These are phyloP conservation scores for Aspergillus transmontanensis DNA, from an alignment of 2,329 filamentous ascomycete species.

Conservation along the genomic window DNA sequence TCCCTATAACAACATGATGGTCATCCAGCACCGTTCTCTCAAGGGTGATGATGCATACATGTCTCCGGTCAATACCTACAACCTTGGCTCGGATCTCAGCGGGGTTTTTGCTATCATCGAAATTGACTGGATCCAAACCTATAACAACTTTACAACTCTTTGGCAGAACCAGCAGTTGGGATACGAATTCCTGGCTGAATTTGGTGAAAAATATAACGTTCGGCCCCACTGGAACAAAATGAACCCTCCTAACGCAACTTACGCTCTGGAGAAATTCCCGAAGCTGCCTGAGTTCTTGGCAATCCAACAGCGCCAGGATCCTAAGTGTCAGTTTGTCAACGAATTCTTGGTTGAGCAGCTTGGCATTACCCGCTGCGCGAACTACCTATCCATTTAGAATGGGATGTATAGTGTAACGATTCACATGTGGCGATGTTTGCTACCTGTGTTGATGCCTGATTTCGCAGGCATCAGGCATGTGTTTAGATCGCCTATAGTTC, in stretches of 20 bases:
- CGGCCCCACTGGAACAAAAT: constrained; percentile 25
- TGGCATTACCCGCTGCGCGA: constrained; percentile 17
- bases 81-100: constrained; percentile 15
- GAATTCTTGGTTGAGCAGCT: constrained; percentile 21
- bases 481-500: too few relatives aligned
- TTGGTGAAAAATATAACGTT: constrained; percentile 19
- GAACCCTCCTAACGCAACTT: constrained; percentile 12
- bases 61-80: constrained; percentile 24
- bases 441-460: too few relatives aligned
- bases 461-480: too few relatives aligned
- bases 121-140: constrained; percentile 20
- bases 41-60: constrained; percentile 23
- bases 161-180: constrained; percentile 16
- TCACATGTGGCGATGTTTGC: too few relatives aligned
- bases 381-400: too few relatives aligned
- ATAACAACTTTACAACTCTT: constrained; percentile 18
- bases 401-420: too few relatives aligned
- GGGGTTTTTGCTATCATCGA: constrained; percentile 22
- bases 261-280: constrained; percentile 12
- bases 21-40: constrained; percentile 16
- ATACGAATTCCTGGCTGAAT: constrained; percentile 16
- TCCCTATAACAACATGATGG: constrained; percentile 16
- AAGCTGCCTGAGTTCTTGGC: constrained; percentile 20
- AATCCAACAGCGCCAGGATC: constrained; percentile 20
- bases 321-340: constrained; percentile 23